Percentiles rank a stretch among this genome's conserved stretches.
These are phyloP conservation scores for Lophiotrema nucula DNA, from an alignment of 495 filamentous ascomycete genomes.

Conservation along the genomic window DNA sequence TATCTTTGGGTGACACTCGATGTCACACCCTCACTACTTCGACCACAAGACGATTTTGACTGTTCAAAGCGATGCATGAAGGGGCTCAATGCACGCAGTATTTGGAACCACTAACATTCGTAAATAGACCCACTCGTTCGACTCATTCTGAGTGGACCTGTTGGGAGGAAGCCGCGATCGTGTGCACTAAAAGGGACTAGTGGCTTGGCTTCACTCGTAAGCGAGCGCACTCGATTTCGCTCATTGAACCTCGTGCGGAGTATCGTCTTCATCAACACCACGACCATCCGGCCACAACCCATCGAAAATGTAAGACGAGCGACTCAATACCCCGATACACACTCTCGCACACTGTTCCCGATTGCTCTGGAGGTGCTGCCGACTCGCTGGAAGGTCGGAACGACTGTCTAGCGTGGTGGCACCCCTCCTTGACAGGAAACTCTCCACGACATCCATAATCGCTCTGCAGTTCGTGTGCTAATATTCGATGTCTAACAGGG, in stretches of 20 bases:
- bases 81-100: too few relatives aligned
- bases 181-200: background rate
- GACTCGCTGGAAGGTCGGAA: conserved; percentile 1
- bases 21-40: too few relatives aligned
- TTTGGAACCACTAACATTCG: too few relatives aligned
- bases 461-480: conserved; percentile 6
- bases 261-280: conserved; percentile 18
- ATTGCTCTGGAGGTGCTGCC: background rate
- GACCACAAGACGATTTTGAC: too few relatives aligned
- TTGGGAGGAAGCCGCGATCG: background rate
- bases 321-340: conserved; percentile 4
- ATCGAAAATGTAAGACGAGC: conserved; percentile 56
- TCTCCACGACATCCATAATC: conserved; percentile 2
- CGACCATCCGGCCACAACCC: conserved; percentile 44
- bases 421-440: conserved; percentile 21
- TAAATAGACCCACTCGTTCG: too few relatives aligned
- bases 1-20: too few relatives aligned
- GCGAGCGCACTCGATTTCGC: conserved; percentile 4
- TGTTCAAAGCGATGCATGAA: too few relatives aligned
- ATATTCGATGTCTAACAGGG: conserved; percentile 59
- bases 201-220: conserved; percentile 5
- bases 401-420: conserved; percentile 8
- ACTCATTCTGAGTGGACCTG: too few relatives aligned
- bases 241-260: background rate
- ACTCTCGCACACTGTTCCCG: background rate